Evolutionary conservation across 139 green algal species (phyloP), one percentile per base, ranked within the genome.

Genomic region (Haematococcus sp.): DNA sequence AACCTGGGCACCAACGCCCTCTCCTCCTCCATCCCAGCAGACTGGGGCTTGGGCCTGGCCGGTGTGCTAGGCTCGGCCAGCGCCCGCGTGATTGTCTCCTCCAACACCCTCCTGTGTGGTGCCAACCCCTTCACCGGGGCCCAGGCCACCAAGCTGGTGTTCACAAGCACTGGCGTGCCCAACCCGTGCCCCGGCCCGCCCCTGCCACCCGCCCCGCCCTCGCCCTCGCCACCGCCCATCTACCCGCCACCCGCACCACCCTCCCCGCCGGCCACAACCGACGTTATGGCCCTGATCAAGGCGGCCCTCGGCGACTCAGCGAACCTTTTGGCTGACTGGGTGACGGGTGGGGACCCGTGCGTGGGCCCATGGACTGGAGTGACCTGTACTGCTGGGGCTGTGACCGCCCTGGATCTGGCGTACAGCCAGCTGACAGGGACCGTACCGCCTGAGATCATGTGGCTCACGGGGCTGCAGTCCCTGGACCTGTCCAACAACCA

Each of bases 401-500:
- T 81, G 25, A 69, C 61, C 9, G 15, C 17, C 25, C 30, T 54
- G 16, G n/a, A 35, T 64, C 25, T 33, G 22, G 2, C 16, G 33
- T 32, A 17, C 34, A 27, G 16, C 46, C 44, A 9, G 25, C 71
- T 77, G 71, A 16, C 27, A 22, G 74, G 67, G 32, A 64, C 76
- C 27, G 46, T 84, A 34, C 69, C 73, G 1, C 25, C 3, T 0
- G 33, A 73, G 34, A 30, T 84, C 33, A 19, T 63, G 3, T 49
- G 35, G 28, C 54, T 82, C 0, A 15, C 44, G 34, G 65, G 25
- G 23, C 58, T 81, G 1, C 0, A 2, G 9, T 28, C 27, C 2
- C 20, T 83, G 11, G 69, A 86, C 64, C 40, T 81, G 25, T 58
- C 54, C 17, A 17, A 69, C 34, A 84, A 83, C 35, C 13, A 27